phyloP scores from a whole-genome alignment of 306 rosid species.

The Lathyrus aphaca region DNA sequence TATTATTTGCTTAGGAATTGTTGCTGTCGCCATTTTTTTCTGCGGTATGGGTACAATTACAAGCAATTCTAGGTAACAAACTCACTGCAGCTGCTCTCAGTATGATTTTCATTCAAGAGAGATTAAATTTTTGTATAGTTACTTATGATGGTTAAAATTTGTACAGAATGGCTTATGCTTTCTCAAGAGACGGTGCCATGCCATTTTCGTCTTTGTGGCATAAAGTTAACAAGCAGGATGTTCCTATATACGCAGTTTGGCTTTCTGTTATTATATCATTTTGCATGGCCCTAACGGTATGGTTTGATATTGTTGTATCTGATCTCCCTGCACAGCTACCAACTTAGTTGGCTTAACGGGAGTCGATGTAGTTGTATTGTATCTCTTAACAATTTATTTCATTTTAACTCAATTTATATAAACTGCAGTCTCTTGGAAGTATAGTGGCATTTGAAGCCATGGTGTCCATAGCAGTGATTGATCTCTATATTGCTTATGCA shows the following conservation, averaged over 20 bases:
- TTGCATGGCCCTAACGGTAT: constrained; percentile 88
- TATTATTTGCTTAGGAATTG: constrained; percentile 76
- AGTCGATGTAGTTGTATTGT: too few relatives aligned
- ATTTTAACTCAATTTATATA: constrained; percentile 23
- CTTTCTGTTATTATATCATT: constrained; percentile 75
- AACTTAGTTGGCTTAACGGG: too few relatives aligned
- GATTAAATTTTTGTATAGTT: constrained; percentile 11
- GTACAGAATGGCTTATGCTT: constrained; percentile 90
- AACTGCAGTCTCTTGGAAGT: constrained; percentile 91
- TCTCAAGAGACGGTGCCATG: constrained; percentile 99
- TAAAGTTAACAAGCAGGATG: constrained; percentile 73
- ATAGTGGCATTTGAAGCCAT: constrained; percentile 86
- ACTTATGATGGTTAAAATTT: constrained; percentile 35
- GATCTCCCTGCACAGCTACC: too few relatives aligned
- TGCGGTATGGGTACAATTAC: constrained; percentile 89
- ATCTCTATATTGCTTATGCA: constrained; percentile 79
- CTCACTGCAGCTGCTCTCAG: neutral
- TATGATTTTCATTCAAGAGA: neutral
- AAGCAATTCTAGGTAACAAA: constrained; percentile 81
- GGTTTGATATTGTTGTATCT: neutral
- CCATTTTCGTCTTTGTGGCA: constrained; percentile 88
- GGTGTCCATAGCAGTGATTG: constrained; percentile 82
- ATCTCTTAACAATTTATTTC: too few relatives aligned
- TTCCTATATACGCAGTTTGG: constrained; percentile 87
- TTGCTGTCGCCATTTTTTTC: constrained; percentile 83